Evolutionary conservation across 2,329 filamentous ascomycete species (phyloP).

Genomic region (Ophiognomonia clavigignenti-juglandacearum): DNA sequence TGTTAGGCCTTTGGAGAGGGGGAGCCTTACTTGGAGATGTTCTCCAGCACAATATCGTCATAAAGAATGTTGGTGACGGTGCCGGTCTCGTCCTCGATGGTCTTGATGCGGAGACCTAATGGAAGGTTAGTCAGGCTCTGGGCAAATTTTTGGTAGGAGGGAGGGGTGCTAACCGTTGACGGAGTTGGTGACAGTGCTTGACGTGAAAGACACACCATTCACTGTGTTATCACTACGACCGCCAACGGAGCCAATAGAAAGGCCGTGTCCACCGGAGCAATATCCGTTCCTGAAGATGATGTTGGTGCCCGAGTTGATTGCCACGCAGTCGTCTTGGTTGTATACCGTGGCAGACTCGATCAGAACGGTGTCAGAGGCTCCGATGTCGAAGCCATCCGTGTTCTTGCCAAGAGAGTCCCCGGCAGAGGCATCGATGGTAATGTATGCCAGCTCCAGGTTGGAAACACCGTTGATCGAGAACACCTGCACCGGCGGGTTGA

Average conservation of each 20-base stretch:
- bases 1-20: neutral
- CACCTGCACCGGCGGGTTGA: slow-evolving; percentile 38
- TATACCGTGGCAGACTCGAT: slow-evolving; percentile 49
- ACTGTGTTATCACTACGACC: slow-evolving; percentile 48
- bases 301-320: slow-evolving; percentile 48
- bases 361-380: slow-evolving; percentile 41
- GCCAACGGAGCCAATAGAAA: slow-evolving; percentile 39
- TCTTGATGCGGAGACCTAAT: slow-evolving; percentile 41
- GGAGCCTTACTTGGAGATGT: slow-evolving; percentile 13
- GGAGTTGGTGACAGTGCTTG: slow-evolving; percentile 45
- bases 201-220: slow-evolving; percentile 41
- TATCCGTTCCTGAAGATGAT: slow-evolving; percentile 41
- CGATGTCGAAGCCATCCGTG: slow-evolving; percentile 57
- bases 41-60: slow-evolving; percentile 10
- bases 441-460: slow-evolving; percentile 28
- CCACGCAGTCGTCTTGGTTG: slow-evolving; percentile 60
- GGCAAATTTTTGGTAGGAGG: neutral
- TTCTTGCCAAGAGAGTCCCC: slow-evolving; percentile 36
- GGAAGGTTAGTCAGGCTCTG: neutral
- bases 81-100: slow-evolving; percentile 39
- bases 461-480: slow-evolving; percentile 34
- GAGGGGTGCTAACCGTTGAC: slow-evolving; percentile 36
- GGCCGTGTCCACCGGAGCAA: slow-evolving; percentile 40
- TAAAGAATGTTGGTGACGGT: slow-evolving; percentile 32
- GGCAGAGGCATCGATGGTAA: slow-evolving; percentile 34